Evolutionary conservation across 768 basidiomycete species (phyloP).

Genomic region (Boletus sensibilis): DNA sequence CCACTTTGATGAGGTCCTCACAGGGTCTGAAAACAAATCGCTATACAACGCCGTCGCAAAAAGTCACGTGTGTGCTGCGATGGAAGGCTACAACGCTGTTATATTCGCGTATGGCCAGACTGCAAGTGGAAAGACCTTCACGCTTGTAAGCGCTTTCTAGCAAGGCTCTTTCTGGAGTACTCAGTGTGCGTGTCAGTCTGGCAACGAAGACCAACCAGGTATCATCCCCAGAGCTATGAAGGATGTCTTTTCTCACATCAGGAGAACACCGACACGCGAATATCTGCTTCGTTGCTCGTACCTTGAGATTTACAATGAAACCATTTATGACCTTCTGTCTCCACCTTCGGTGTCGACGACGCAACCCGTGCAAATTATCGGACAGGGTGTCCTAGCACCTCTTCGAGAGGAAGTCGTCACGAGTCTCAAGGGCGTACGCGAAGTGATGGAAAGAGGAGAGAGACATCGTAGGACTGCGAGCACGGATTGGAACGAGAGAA

Average conservation of each 20-base stretch:
- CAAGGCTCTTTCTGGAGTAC: slow-evolving; percentile 35
- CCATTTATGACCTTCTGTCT: slow-evolving; percentile 81
- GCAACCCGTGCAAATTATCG: slow-evolving; percentile 72
- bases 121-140: slow-evolving; percentile 73
- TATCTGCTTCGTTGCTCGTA: slow-evolving; percentile 96
- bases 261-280: slow-evolving; percentile 72
- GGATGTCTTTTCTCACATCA: slow-evolving; percentile 86
- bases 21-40: slow-evolving; percentile 75
- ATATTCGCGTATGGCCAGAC: slow-evolving; percentile 96
- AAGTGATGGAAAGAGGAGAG: slow-evolving; percentile 84
- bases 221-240: slow-evolving; percentile 93
- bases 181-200: slow-evolving; percentile 43
- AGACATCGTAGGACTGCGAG: slow-evolving; percentile 85
- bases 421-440: slow-evolving; percentile 79
- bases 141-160: slow-evolving; percentile 40
- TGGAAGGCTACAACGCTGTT: slow-evolving; percentile 96
- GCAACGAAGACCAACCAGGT: slow-evolving; percentile 81
- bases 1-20: slow-evolving; percentile 74
- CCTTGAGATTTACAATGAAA: slow-evolving; percentile 96
- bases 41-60: slow-evolving; percentile 74
- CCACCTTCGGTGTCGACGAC: slow-evolving; percentile 53
- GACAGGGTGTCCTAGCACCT: slow-evolving; percentile 68
- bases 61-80: slow-evolving; percentile 83
- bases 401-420: slow-evolving; percentile 94
- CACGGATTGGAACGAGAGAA: slow-evolving; percentile 99